Percentiles rank a stretch among this genome's conserved stretches.
These are phyloP conservation scores for Royoungia palumana DNA, from an alignment of 768 basidiomycete species.

Conservation along the genomic window DNA sequence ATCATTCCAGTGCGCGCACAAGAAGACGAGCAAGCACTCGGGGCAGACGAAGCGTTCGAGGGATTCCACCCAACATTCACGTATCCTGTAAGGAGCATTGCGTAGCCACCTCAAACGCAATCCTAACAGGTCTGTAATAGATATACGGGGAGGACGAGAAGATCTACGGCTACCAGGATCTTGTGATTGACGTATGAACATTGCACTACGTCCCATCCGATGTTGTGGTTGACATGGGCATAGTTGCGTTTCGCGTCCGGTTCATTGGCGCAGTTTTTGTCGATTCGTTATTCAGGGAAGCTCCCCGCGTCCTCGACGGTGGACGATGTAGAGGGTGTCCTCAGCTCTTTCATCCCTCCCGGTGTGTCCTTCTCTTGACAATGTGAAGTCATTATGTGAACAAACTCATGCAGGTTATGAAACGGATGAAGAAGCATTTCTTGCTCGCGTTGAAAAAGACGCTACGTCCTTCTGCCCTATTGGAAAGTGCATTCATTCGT, in stretches of 20 bases:
- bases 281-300: conserved; percentile 63
- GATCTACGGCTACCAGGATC: conserved; percentile 88
- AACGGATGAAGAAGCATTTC: conserved; percentile 64
- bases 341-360: conserved; percentile 74
- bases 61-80: conserved; percentile 87
- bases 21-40: conserved; percentile 57
- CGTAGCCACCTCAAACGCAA: neutral
- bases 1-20: conserved; percentile 57
- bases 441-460: conserved; percentile 69
- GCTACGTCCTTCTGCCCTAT: conserved; percentile 73
- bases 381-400: neutral
- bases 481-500: conserved; percentile 74
- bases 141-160: conserved; percentile 97
- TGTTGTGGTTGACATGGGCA: conserved; percentile 1
- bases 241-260: conserved; percentile 88
- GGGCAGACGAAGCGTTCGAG: conserved; percentile 55
- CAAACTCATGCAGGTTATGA: conserved; percentile 53
- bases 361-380: conserved; percentile 37
- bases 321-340: conserved; percentile 80
- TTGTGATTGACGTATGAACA: conserved; percentile 72
- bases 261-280: conserved; percentile 73
- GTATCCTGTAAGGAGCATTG: conserved; percentile 73
- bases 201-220: neutral
- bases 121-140: conserved; percentile 35
- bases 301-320: conserved; percentile 65